phyloP scores from a whole-genome alignment of 768 basidiomycete species.

The Coprinopsis sp. region DNA sequence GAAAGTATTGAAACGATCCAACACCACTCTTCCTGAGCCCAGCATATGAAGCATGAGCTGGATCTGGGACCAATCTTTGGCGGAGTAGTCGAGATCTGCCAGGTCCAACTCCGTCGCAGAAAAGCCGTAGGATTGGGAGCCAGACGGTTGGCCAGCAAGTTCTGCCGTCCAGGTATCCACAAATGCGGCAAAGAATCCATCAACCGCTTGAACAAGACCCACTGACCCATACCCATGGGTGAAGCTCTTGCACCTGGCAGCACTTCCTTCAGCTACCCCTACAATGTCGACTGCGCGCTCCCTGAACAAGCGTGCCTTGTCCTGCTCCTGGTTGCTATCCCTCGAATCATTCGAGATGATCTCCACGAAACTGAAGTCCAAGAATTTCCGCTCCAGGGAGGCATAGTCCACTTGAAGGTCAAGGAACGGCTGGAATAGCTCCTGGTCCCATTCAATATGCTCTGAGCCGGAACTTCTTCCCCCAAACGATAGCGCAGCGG shows the following conservation, averaged over 20 bases:
- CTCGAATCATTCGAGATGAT: slow-evolving; percentile 41
- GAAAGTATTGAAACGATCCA: slow-evolving; percentile 62
- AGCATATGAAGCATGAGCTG: slow-evolving; percentile 80
- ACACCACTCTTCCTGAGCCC: slow-evolving; percentile 70
- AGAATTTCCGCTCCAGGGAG: slow-evolving; percentile 64
- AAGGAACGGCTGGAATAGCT: slow-evolving; percentile 90
- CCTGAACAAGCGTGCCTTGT: slow-evolving; percentile 60
- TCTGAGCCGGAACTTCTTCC: slow-evolving; percentile 25
- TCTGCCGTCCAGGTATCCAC: slow-evolving; percentile 58
- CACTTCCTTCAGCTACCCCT: slow-evolving; percentile 72
- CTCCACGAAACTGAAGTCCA: slow-evolving; percentile 55
- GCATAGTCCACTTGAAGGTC: slow-evolving; percentile 87
- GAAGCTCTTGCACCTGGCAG: slow-evolving; percentile 68
- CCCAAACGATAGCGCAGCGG: slow-evolving; percentile 11
- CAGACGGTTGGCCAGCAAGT: slow-evolving; percentile 35
- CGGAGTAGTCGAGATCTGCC: slow-evolving; percentile 78
- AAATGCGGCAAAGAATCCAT: slow-evolving; percentile 67
- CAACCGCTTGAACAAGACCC: slow-evolving; percentile 70
- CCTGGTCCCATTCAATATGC: slow-evolving; percentile 78
- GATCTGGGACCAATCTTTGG: slow-evolving; percentile 85
- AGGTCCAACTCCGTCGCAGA: slow-evolving; percentile 54
- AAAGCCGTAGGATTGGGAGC: slow-evolving; percentile 23
- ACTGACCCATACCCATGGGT: slow-evolving; percentile 86
- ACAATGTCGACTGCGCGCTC: slow-evolving; percentile 77
- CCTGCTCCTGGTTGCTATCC: slow-evolving; percentile 33